phyloP scores from a whole-genome alignment of 1,284 basidiomycete species.

The Malassezia japonica region DNA sequence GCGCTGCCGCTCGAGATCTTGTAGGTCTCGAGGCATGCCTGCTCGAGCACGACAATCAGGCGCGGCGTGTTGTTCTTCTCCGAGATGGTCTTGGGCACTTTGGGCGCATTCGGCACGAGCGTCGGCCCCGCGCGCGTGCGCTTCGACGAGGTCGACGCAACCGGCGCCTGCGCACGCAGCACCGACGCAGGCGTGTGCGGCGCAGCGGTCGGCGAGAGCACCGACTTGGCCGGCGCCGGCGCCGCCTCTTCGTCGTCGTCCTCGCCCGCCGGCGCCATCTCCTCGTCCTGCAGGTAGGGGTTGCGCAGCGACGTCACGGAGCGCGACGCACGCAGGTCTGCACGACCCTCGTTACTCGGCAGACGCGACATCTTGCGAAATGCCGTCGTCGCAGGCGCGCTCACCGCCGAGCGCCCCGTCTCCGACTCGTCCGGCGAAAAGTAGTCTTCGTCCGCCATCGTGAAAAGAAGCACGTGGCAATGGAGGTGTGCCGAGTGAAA shows the following conservation, averaged over 20 bases:
- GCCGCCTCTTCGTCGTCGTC: background rate
- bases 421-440: constrained; percentile 16
- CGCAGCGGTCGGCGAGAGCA: constrained; percentile 8
- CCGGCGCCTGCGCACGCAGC: constrained; percentile 3
- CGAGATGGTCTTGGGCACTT: constrained; percentile 38
- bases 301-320: constrained; percentile 12
- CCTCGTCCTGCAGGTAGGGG: constrained; percentile 8
- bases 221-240: constrained; percentile 4
- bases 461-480: constrained; percentile 4
- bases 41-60: constrained; percentile 80
- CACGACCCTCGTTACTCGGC: constrained; percentile 4
- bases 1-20: constrained; percentile 59
- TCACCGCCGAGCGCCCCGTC: constrained; percentile 11
- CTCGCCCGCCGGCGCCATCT: too few relatives aligned
- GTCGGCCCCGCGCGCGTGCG: constrained; percentile 35
- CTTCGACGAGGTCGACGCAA: constrained; percentile 19
- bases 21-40: constrained; percentile 92
- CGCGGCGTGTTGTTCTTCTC: constrained; percentile 38
- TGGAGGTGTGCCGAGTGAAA: constrained; percentile 3
- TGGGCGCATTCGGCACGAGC: constrained; percentile 41
- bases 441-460: constrained; percentile 16
- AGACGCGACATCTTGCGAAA: constrained; percentile 13
- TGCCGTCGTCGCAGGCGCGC: constrained; percentile 15
- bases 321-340: constrained; percentile 4
- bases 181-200: constrained; percentile 13